Evolutionary conservation across 805 yeast species (phyloP), one percentile per base, ranked within the genome.

Genomic region (Peterozyma xylosa): DNA sequence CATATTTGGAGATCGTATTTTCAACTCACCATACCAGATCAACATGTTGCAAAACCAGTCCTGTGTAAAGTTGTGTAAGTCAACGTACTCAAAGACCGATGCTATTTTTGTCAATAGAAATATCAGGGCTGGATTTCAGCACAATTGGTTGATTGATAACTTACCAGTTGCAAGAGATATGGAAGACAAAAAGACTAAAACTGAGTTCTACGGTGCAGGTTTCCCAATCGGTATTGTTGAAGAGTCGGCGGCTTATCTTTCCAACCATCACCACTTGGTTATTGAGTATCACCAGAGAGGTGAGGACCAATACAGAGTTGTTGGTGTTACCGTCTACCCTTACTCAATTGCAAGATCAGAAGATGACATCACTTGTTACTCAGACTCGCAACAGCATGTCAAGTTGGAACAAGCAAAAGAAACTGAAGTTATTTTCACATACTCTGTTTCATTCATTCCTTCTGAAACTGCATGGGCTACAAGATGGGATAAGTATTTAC

Each of bases 401-500:
- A 52, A 54, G 3, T 69, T 87, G 52, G 66, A 64, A 41, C 73
- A 73, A 40, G 73, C 71, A 16, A 59, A 58, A 11, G 79, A 73
- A 33, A 73, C 81, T 5, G 58, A 61, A 1, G 95, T 91, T n/a
- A 58, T 71, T 15, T 93, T 79, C 67, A 77, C 96, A n/a, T 93
- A 93, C 64, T 81, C 93, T 2, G 93, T 91, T 15, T 66, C 60
- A 33, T 93, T 91, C 72, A 60, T 66, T 16, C 75, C 74, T 43
- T 82, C 91, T 9, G 71, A 69, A 5, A 86, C 93, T 2, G 78
- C 80, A 3, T 93, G 98, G 98, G 98, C 97, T 32, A 91, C 98
- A 2, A 81, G 99, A 67, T 93, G 99, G 99, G 99, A 93, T 63
- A 87, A 88, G 63, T 93, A 93, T 60, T 71, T 93, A 56, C 95